Evolutionary conservation across 495 filamentous ascomycete genomes (phyloP).

Genomic region (Jackrogersella minutella): DNA sequence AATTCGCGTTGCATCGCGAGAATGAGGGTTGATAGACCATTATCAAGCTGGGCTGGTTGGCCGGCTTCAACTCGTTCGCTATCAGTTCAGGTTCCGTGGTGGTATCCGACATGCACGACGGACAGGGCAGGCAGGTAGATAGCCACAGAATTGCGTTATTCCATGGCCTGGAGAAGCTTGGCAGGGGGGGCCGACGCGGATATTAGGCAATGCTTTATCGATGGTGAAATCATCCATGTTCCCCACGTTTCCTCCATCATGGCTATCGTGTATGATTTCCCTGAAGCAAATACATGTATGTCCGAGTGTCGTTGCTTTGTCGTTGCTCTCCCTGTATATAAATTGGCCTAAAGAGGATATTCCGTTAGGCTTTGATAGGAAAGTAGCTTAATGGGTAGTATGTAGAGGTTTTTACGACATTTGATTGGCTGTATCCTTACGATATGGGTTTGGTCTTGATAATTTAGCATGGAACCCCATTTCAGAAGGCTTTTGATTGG

Average conservation of each 20-base stretch:
- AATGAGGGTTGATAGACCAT: conserved; percentile 24
- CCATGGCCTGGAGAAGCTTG: conserved; percentile 39
- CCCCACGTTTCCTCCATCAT: not conserved
- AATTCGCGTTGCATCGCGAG: conserved; percentile 26
- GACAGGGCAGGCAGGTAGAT: conserved; percentile 26
- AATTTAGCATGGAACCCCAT: no score
- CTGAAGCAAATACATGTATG: not conserved
- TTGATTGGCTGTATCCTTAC: no score
- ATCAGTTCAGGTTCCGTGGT: conserved; percentile 33
- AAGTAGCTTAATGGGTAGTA: no score
- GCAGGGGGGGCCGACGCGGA: conserved; percentile 34
- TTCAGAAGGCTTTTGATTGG: no score
- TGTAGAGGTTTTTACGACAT: no score
- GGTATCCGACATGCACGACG: conserved; percentile 29
- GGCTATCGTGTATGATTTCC: not conserved
- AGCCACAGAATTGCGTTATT: conserved; percentile 17
- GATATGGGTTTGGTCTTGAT: no score
- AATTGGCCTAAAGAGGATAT: no score
- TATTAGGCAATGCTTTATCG: conserved; percentile 29
- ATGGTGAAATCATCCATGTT: conserved; percentile 27
- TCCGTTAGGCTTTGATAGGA: no score
- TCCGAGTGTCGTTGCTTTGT: no score
- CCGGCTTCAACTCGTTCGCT: conserved; percentile 3
- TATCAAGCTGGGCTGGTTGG: conserved; percentile 18
- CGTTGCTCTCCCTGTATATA: no score